phyloP scores from a whole-genome alignment of 176 grass and related monocot species.

The Melocanna baccifera region DNA sequence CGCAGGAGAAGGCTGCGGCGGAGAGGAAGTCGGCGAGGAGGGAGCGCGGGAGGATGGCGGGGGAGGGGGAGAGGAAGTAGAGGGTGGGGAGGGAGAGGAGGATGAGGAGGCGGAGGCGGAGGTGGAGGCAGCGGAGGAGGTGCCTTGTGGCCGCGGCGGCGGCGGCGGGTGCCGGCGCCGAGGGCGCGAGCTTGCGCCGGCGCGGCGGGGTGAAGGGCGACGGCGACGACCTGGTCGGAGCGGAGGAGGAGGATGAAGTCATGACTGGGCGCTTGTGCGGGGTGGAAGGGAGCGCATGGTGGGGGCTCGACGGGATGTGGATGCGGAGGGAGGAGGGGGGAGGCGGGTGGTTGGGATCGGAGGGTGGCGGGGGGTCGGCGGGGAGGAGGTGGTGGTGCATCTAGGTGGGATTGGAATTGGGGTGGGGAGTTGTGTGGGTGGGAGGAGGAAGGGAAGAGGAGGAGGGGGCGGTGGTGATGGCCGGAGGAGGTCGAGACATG shows the following conservation, averaged over 20 bases:
- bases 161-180: slow-evolving; percentile 31
- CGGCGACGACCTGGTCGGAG: slow-evolving; percentile 40
- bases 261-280: slow-evolving; percentile 71
- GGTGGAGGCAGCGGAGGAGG: slow-evolving; percentile 67
- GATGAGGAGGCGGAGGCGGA: slow-evolving; percentile 67
- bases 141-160: slow-evolving; percentile 49
- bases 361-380: slow-evolving; percentile 19
- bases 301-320: slow-evolving; percentile 69
- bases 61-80: slow-evolving; percentile 50
- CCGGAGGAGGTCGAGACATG: slow-evolving; percentile 36
- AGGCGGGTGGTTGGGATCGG: slow-evolving; percentile 37
- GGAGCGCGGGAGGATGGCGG: slow-evolving; percentile 43
- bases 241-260: slow-evolving; percentile 34
- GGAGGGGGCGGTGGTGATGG: slow-evolving; percentile 24
- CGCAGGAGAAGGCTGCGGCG: slow-evolving; percentile 86
- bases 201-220: slow-evolving; percentile 43
- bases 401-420: slow-evolving; percentile 30
- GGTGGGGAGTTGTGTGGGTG: slow-evolving; percentile 17
- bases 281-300: slow-evolving; percentile 55
- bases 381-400: slow-evolving; percentile 52
- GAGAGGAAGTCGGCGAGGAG: slow-evolving; percentile 92
- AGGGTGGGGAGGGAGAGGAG: slow-evolving; percentile 65
- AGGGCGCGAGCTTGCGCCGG: slow-evolving; percentile 28
- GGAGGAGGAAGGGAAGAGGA: not conserved
- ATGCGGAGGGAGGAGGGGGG: slow-evolving; percentile 55